These are phyloP conservation scores for Saturnispora bothae DNA, from an alignment of 805 yeast species.

Conservation along the genomic window DNA sequence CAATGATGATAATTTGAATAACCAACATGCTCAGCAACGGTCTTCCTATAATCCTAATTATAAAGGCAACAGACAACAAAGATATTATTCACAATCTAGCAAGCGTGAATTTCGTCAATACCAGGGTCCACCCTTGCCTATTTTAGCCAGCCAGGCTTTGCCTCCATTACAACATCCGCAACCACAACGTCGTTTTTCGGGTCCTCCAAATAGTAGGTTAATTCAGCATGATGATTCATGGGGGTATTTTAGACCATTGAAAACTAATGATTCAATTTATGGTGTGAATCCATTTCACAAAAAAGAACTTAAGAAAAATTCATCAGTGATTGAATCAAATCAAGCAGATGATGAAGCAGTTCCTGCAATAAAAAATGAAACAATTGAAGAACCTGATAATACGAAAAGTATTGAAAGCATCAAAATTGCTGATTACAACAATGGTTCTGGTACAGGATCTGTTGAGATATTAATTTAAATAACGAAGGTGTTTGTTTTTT, in stretches of 20 bases:
- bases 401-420: no score
- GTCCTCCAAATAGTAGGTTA: not conserved
- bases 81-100: not conserved
- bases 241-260: conserved; percentile 4
- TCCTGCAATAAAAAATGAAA: no score
- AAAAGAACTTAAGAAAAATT: not conserved
- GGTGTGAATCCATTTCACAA: conserved; percentile 12
- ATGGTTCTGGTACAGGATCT: no score
- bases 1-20: not conserved
- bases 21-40: no score
- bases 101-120: not conserved
- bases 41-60: not conserved
- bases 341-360: no score
- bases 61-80: not conserved
- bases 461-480: no score
- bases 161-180: not conserved
- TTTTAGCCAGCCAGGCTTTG: no score
- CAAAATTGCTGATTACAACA: no score
- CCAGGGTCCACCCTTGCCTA: no score
- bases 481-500: no score
- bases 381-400: no score
- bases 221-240: not conserved
- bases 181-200: not conserved
- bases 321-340: no score
- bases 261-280: conserved; percentile 1